phyloP scores from a whole-genome alignment of 2,329 filamentous ascomycete species.

The Leptodontidium sp. region DNA sequence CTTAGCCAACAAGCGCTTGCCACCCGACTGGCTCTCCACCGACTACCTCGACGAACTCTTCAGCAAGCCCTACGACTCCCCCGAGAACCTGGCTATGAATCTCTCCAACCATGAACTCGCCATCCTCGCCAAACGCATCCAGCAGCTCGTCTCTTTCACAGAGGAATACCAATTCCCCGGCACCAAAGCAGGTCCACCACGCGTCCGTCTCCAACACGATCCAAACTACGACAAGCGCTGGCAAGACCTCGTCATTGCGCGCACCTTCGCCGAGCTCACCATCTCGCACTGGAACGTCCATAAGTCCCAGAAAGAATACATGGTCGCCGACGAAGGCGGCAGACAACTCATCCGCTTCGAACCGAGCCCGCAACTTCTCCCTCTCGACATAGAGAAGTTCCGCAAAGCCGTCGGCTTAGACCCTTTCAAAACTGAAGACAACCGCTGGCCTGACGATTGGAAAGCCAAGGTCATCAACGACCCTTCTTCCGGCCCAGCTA shows the following conservation, averaged over 20 bases:
- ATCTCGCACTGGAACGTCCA: constrained; percentile 16
- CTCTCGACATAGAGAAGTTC: constrained; percentile 4
- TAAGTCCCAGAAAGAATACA: constrained; percentile 6
- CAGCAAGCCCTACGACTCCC: constrained; percentile 6
- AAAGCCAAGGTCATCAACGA: not conserved
- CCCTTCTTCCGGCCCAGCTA: not conserved
- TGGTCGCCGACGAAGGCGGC: constrained; percentile 1
- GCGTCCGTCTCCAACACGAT: constrained; percentile 7
- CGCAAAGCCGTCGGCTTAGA: not conserved
- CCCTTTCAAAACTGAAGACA: not conserved
- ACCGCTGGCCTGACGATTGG: constrained; percentile 2
- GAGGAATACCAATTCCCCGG: constrained; percentile 23
- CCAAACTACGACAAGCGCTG: not conserved
- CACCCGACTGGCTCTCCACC: constrained; percentile 16
- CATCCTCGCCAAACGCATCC: constrained; percentile 29
- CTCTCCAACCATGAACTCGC: constrained; percentile 30
- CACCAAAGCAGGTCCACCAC: constrained; percentile 20
- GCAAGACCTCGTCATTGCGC: constrained; percentile 7
- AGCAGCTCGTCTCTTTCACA: constrained; percentile 25
- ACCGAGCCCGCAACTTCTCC: not conserved
- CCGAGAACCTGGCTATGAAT: constrained; percentile 21
- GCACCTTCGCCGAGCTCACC: constrained; percentile 8
- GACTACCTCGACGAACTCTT: not conserved
- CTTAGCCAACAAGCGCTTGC: constrained; percentile 11
- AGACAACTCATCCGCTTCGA: constrained; percentile 6